Evolutionary conservation across 139 green algal species (phyloP).

Genomic region (Tetradesmus lagerheimii): DNA sequence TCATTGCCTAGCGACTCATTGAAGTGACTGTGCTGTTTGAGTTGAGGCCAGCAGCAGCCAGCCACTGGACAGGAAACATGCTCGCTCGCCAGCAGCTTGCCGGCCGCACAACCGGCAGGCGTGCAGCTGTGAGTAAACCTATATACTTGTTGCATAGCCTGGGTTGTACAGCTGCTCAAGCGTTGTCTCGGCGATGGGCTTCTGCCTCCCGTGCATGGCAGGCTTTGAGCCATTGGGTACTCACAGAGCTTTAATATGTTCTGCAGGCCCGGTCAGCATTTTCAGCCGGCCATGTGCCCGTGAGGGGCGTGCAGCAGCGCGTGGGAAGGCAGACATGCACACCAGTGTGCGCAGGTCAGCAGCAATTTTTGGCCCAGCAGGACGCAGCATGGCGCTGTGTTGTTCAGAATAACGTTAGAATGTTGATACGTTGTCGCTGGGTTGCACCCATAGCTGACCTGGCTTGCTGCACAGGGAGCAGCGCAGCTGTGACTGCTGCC

Average conservation of each 20-base stretch:
- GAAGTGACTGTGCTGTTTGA: neutral
- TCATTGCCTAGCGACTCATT: neutral
- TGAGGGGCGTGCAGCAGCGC: conserved; percentile 1
- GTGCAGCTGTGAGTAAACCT: neutral
- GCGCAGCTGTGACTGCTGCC: neutral
- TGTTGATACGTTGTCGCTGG: neutral
- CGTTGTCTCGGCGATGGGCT: neutral
- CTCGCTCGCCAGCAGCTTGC: neutral
- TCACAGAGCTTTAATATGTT: neutral
- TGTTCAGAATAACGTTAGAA: neutral
- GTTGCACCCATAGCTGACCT: neutral
- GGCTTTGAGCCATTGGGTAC: neutral
- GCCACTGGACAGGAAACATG: neutral
- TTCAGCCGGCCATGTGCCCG: neutral
- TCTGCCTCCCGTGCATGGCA: neutral
- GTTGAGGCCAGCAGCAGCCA: neutral
- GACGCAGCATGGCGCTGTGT: neutral
- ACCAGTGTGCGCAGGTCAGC: conserved; percentile 40
- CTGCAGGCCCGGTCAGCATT: conserved; percentile 18
- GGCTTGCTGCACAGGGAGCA: neutral
- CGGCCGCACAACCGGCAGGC: neutral
- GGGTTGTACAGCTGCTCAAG: neutral
- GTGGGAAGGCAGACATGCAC: neutral
- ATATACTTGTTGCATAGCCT: neutral
- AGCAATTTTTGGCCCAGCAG: neutral